Percentiles rank a stretch among this genome's conserved stretches.
Evolutionary conservation across 2,329 filamentous ascomycete species (phyloP).

Genomic region (Chaetomium globosum): DNA sequence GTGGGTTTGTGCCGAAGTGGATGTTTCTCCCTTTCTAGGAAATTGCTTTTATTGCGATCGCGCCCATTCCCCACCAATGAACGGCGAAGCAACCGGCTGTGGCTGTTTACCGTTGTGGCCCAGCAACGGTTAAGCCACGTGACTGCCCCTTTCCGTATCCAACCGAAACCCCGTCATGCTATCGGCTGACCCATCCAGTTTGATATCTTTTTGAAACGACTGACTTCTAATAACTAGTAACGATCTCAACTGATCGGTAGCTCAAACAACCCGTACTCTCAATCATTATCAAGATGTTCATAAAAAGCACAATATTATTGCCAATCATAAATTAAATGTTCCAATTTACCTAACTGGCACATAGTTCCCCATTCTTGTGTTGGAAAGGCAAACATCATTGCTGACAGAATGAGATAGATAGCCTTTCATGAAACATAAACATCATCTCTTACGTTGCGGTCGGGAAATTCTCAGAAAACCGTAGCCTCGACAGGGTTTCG

Average conservation of each 20-base stretch:
- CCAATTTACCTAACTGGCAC: not conserved
- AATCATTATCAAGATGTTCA: too few species aligned
- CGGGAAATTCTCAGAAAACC: not conserved
- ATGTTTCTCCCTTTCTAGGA: slow-evolving; percentile 24
- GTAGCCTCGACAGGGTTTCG: not conserved
- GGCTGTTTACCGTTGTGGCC: slow-evolving; percentile 34
- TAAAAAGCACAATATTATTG: too few species aligned
- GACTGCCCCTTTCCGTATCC: slow-evolving; percentile 9
- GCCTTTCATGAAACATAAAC: not conserved
- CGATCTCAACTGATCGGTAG: too few species aligned
- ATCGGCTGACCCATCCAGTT: too few species aligned
- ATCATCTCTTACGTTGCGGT: not conserved
- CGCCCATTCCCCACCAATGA: slow-evolving; percentile 25
- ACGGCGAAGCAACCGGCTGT: not conserved
- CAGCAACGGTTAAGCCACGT: slow-evolving; percentile 31
- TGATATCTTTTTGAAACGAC: too few species aligned
- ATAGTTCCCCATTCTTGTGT: not conserved
- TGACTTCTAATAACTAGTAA: too few species aligned
- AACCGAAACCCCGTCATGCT: not conserved
- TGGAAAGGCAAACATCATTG: not conserved
- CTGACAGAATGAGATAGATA: not conserved
- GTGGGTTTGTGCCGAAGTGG: slow-evolving; percentile 14
- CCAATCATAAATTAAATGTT: too few species aligned
- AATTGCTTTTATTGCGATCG: slow-evolving; percentile 30
- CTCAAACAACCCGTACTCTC: too few species aligned